Evolutionary conservation across 2,329 filamentous ascomycete genomes (phyloP).

Genomic region (Fusarium illudens): DNA sequence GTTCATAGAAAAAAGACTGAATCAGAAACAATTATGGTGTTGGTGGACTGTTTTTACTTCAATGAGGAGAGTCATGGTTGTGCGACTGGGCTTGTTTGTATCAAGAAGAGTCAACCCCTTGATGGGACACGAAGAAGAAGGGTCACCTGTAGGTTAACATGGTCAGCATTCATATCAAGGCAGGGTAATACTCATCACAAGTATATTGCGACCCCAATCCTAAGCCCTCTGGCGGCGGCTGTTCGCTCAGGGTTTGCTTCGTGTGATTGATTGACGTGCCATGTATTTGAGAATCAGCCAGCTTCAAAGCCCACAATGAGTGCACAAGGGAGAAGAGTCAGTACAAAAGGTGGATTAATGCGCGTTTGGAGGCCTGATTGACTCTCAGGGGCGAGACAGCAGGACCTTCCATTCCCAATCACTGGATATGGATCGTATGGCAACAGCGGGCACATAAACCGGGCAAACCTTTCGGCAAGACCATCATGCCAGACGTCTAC

Average conservation of each 20-base stretch:
- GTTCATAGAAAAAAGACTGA: neutral
- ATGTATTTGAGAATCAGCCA: neutral
- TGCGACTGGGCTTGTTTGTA: neutral
- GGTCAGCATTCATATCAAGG: neutral
- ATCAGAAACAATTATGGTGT: neutral
- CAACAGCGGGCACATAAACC: neutral
- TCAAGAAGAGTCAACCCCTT: neutral
- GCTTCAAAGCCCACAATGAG: too few species aligned
- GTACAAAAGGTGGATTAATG: neutral
- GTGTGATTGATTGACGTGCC: neutral
- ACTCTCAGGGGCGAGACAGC: neutral
- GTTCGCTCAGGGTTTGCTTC: too few species aligned
- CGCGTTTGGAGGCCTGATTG: neutral
- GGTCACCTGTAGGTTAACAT: neutral
- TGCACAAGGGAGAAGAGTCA: neutral
- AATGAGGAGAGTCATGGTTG: neutral
- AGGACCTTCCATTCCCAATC: neutral
- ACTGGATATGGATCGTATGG: neutral
- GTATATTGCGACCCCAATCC: neutral
- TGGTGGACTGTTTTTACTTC: neutral
- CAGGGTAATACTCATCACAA: rapidly evolving
- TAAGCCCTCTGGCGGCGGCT: too few species aligned
- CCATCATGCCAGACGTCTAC: neutral
- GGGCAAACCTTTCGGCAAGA: neutral
- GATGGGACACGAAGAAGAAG: neutral